A percentile compares a stretch with the other conserved stretches of the same genome.
phyloP scores from a whole-genome alignment of 106 monocot genomes.

The Phalaenopsis aphrodite region DNA sequence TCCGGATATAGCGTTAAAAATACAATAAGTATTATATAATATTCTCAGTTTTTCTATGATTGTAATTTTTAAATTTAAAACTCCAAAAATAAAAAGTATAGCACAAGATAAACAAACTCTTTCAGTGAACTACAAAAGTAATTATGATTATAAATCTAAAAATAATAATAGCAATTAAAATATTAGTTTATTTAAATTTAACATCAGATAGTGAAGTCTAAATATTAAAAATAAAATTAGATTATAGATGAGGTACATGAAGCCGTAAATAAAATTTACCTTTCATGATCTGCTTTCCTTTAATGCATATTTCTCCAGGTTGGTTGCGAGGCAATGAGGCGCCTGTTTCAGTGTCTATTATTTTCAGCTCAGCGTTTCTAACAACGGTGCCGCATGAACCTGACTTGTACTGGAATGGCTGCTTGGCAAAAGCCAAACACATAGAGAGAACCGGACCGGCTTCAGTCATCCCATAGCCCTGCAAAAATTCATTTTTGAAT shows the following conservation, averaged over 20 bases:
- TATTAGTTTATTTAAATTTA: too few relatives aligned
- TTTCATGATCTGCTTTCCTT: slow-evolving; percentile 52
- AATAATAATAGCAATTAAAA: too few relatives aligned
- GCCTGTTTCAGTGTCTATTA: slow-evolving; percentile 43
- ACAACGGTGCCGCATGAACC: slow-evolving; percentile 60
- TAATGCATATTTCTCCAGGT: slow-evolving; percentile 52
- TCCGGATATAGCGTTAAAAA: too few relatives aligned
- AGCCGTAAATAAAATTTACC: slow-evolving; percentile 15
- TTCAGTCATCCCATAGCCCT: slow-evolving; percentile 70
- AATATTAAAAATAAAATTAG: too few relatives aligned
- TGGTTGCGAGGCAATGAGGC: slow-evolving; percentile 25
- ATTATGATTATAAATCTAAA: too few relatives aligned
- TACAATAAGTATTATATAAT: too few relatives aligned
- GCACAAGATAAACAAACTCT: too few relatives aligned
- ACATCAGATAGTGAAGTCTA: too few relatives aligned
- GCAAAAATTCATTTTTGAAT: neutral
- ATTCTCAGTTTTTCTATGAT: too few relatives aligned
- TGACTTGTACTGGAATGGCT: slow-evolving; percentile 35
- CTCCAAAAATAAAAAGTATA: too few relatives aligned
- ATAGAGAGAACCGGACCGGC: slow-evolving; percentile 59
- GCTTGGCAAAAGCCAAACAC: slow-evolving; percentile 55
- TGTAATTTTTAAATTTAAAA: too few relatives aligned
- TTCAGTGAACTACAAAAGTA: too few relatives aligned
- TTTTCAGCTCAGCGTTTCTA: slow-evolving; percentile 55
- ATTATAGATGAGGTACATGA: neutral